Evolutionary conservation across 2,329 filamentous ascomycete genomes (phyloP).

Genomic region (Harringtonia aguacate): DNA sequence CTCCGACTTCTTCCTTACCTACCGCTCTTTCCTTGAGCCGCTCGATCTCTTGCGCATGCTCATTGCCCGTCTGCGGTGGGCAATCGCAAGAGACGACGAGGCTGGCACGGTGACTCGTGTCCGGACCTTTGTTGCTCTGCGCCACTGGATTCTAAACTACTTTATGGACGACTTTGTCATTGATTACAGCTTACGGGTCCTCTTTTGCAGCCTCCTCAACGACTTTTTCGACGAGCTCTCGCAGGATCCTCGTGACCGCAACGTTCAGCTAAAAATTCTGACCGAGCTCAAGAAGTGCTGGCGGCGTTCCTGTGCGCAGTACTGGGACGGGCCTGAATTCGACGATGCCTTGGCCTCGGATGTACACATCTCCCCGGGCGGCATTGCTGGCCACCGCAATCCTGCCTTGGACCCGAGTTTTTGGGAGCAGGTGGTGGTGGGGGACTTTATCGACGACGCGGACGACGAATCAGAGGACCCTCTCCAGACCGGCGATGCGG

Average conservation of each 20-base stretch:
- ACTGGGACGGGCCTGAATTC: slow-evolving; percentile 71
- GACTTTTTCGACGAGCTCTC: slow-evolving; percentile 46
- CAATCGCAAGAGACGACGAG: slow-evolving; percentile 68
- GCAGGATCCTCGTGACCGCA: slow-evolving; percentile 30
- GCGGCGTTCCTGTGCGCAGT: slow-evolving; percentile 79
- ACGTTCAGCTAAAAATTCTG: slow-evolving; percentile 69
- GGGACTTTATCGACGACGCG: slow-evolving; percentile 35
- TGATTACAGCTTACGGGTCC: slow-evolving; percentile 59
- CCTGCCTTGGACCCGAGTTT: slow-evolving; percentile 42
- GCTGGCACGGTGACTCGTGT: slow-evolving; percentile 90
- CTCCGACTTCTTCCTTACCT: slow-evolving; percentile 96
- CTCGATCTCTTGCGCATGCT: slow-evolving; percentile 72
- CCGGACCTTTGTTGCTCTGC: slow-evolving; percentile 84
- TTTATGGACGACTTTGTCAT: slow-evolving; percentile 89
- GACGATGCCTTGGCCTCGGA: slow-evolving; percentile 50
- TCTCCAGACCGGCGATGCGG: not conserved
- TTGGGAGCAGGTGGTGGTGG: slow-evolving; percentile 37
- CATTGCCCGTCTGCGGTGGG: slow-evolving; percentile 78
- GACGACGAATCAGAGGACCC: slow-evolving; percentile 16
- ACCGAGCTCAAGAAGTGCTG: slow-evolving; percentile 95
- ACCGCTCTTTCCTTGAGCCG: slow-evolving; percentile 72
- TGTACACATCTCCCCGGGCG: slow-evolving; percentile 63
- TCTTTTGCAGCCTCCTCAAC: slow-evolving; percentile 77
- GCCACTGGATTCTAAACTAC: slow-evolving; percentile 98
- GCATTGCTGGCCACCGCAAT: slow-evolving; percentile 52